Evolutionary conservation across 805 yeast species (phyloP).

Genomic region (Candida bentonensis): DNA sequence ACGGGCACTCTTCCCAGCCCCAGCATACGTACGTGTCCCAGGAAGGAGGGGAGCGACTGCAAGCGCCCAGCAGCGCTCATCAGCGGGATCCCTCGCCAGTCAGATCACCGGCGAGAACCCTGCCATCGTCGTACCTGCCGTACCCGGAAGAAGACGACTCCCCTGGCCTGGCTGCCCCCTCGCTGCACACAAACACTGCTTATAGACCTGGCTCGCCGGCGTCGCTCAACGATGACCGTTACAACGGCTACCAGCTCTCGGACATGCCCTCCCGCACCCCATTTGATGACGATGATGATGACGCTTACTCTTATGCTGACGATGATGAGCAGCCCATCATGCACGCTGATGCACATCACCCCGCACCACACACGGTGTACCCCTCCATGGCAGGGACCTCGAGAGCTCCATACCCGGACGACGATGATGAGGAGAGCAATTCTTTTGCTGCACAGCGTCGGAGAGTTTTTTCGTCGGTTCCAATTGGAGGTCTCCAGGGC

Average conservation of each 20-base stretch:
- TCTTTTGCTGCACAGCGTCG: not conserved
- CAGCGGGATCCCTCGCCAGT: not conserved
- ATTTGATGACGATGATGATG: not conserved
- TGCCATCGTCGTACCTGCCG: no score
- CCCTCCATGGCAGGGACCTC: not conserved
- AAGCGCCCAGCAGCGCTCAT: not conserved
- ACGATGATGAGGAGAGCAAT: conserved; percentile 1
- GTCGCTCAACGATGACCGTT: not conserved
- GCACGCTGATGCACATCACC: not conserved
- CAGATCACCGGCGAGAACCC: not conserved
- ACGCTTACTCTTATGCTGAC: conserved; percentile 1
- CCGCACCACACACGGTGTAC: not conserved
- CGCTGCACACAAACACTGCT: not conserved
- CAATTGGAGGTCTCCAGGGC: not conserved
- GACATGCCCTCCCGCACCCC: not conserved
- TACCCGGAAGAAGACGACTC: not conserved
- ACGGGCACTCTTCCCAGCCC: no score
- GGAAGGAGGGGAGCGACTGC: not conserved
- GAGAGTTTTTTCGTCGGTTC: not conserved
- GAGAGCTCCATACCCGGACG: conserved; percentile 1
- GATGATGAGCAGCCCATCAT: conserved; percentile 4
- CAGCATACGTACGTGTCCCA: no score
- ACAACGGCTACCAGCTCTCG: no score
- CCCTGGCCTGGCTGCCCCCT: not conserved
- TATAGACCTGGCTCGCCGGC: not conserved